Evolutionary conservation across 306 rosid genomes (phyloP).

Genomic region (Leucaena leucocephala): DNA sequence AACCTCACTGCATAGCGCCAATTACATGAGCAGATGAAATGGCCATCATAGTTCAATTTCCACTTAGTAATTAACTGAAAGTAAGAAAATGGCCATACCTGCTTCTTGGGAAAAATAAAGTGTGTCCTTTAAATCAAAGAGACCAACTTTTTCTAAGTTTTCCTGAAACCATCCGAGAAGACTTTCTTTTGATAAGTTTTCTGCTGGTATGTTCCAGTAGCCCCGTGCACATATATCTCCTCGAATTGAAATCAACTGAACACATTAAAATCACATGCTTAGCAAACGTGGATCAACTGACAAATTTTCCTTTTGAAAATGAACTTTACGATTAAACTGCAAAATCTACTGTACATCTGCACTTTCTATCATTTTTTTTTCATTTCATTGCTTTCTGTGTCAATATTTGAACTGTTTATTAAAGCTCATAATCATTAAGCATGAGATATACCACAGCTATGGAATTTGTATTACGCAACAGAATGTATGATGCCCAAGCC

Average conservation of each 20-base stretch:
- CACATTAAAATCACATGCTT: conserved; percentile 27
- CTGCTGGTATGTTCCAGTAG: conserved; percentile 71
- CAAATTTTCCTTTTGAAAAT: conserved; percentile 5
- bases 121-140: conserved; percentile 57
- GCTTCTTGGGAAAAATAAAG: conserved; percentile 80
- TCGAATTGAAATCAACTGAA: conserved; percentile 67
- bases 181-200: conserved; percentile 49
- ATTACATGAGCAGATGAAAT: neutral
- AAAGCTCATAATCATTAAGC: conserved; percentile 12
- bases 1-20: conserved; percentile 15
- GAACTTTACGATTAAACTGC: neutral
- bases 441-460: conserved; percentile 58
- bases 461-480: conserved; percentile 79
- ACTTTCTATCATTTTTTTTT: neutral
- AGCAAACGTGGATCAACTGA: conserved; percentile 6
- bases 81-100: conserved; percentile 43
- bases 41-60: neutral
- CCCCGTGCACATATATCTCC: conserved; percentile 79
- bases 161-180: conserved; percentile 64
- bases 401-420: conserved; percentile 11
- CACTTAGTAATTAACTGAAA: conserved; percentile 2
- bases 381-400: neutral
- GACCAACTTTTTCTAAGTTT: conserved; percentile 58
- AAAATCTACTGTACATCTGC: neutral
- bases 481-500: conserved; percentile 88